These are phyloP conservation scores for Eragrostis curvula DNA, from an alignment of 176 grass and related monocot genomes.

Conservation along the genomic window DNA sequence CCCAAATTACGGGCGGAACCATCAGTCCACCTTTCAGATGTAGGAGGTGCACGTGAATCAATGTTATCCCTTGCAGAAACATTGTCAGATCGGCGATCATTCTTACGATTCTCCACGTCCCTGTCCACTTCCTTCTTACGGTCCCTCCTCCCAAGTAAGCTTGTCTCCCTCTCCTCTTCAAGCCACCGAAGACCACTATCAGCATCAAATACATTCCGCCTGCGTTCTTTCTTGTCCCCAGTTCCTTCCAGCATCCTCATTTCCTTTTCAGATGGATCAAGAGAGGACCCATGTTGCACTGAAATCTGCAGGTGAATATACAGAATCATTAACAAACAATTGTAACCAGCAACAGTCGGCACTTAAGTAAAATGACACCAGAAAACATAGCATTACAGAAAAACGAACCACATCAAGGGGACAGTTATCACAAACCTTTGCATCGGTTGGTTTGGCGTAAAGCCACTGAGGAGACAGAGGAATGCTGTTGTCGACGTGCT, in stretches of 20 bases:
- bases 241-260: conserved; percentile 61
- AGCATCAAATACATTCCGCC: conserved; percentile 63
- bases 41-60: conserved; percentile 51
- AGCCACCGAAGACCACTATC: conserved; percentile 82
- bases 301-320: conserved; percentile 35
- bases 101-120: conserved; percentile 72
- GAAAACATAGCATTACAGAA: background rate
- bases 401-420: background rate
- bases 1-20: conserved; percentile 51
- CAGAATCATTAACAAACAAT: background rate
- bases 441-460: conserved; percentile 81
- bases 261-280: conserved; percentile 71
- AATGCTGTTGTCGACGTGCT: conserved; percentile 75
- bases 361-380: background rate
- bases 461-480: conserved; percentile 99
- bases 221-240: conserved; percentile 73
- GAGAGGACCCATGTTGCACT: conserved; percentile 49
- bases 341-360: background rate
- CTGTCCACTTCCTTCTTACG: conserved; percentile 81
- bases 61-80: conserved; percentile 62
- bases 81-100: conserved; percentile 71
- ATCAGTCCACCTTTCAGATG: conserved; percentile 72
- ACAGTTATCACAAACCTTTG: conserved; percentile 57
- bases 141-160: conserved; percentile 79
- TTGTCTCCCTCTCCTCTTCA: conserved; percentile 97